These are phyloP conservation scores for Rhipidocladum racemiflorum DNA, from an alignment of 176 grass and related monocot species.

Conservation along the genomic window DNA sequence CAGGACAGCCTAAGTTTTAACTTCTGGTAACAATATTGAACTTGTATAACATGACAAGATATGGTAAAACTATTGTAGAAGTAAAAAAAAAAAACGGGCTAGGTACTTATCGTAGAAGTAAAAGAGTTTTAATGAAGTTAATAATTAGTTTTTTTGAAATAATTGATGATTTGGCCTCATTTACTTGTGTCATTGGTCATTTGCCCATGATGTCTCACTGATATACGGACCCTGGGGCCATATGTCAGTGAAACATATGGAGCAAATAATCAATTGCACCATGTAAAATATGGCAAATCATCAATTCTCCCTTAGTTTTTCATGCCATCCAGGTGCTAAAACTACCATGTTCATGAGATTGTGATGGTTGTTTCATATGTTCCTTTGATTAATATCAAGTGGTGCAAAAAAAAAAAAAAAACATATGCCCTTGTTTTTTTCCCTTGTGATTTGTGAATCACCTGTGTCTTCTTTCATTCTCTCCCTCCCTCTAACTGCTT, in stretches of 20 bases:
- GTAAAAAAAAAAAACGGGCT: background rate
- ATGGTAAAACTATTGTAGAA: no score
- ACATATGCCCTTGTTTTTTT: background rate
- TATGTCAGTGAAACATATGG: no score
- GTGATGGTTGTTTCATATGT: background rate
- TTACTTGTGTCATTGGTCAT: no score
- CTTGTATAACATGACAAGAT: background rate
- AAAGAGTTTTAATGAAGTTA: background rate
- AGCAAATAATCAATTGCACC: no score
- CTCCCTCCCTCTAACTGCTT: background rate
- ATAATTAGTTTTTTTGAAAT: background rate
- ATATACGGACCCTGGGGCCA: no score
- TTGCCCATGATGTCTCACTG: no score
- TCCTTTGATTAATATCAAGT: background rate
- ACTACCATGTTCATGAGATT: conserved; percentile 14
- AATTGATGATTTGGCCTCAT: no score
- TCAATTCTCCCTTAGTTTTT: no score
- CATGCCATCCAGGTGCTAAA: conserved; percentile 28
- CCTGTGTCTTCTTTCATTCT: background rate
- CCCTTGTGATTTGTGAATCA: background rate
- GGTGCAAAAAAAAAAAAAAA: background rate
- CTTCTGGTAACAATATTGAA: background rate
- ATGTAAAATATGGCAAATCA: no score
- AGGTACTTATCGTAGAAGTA: background rate
- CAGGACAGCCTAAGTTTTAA: background rate